Base-by-base conservation (phyloP, 495 filamentous ascomycete species). In the Penicillium cinerascens region DNA sequence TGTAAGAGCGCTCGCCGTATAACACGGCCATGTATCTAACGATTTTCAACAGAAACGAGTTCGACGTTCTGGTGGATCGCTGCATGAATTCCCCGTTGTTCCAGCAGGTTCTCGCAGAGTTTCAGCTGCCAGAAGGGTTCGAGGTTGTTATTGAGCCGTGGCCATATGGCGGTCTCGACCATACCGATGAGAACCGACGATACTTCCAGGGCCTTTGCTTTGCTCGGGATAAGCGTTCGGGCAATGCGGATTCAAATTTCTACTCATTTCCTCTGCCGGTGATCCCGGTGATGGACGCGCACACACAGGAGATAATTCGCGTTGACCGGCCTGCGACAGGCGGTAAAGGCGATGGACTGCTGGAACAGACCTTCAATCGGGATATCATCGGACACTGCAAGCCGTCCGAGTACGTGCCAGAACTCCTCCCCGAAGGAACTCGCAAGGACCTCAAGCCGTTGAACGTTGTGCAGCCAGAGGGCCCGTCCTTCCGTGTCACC, bases 231-330 rank as follows among this genome's bases (percentile, higher is more conserved):
- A 66, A 60, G 20, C 62, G 60, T 38, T 68, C 67, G 18, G 66
- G 70, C 13, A 76, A 76, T 44, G 52, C 61, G 10, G 73, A 76
- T 44, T 65, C 73, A 35, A 92, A 92, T 58, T 87, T 92, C 59
- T 95, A 95, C 67, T 85, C 89, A 0, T 85, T 88, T 54, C 90
- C 90, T 0, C 71, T 93, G 6, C 79, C 85, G 5, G 78, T 95
- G 53, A 91, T 87, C 21, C 88, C 90, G 0, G 87, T 93, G 21
- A 74, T 95, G 55, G 83, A 85, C 57, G 80, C 82, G 0, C 76
- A 76, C n/a, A 86, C 81, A 0, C 76, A 81, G 65, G 79, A 85
- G 54, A 83, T 95, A 22, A 80, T 78, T 44, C 74, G 78, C 0
- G 73, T 81, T 21, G 78, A 81, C 47, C 64, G 72, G 42, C 73